These are phyloP conservation scores for Paecilomyces variotii DNA, from an alignment of 2,329 filamentous ascomycete species.

Conservation along the genomic window DNA sequence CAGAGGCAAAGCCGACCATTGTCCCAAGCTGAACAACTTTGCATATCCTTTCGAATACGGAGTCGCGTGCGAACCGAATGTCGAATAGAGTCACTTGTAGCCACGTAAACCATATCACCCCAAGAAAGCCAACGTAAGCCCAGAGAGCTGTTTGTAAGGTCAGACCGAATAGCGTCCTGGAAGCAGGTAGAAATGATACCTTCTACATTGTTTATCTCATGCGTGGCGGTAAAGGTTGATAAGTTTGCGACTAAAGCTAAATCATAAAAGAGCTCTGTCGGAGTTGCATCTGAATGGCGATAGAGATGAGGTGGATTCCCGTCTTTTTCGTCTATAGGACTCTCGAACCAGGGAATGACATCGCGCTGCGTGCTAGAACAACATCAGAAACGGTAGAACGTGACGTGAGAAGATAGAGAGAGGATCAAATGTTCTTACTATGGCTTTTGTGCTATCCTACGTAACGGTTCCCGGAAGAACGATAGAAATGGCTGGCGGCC, in stretches of 20 bases:
- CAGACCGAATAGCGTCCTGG: slow-evolving; percentile 4
- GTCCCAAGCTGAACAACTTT: slow-evolving; percentile 55
- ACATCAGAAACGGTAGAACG: neutral
- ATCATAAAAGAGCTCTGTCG: slow-evolving; percentile 53
- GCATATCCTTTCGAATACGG: slow-evolving; percentile 53
- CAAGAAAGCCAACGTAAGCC: slow-evolving; percentile 47
- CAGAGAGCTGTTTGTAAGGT: slow-evolving; percentile 24
- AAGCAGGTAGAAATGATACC: slow-evolving; percentile 11
- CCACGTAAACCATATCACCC: slow-evolving; percentile 63
- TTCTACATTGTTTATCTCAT: slow-evolving; percentile 46
- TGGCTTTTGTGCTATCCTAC: slow-evolving; percentile 9
- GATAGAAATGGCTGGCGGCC: slow-evolving; percentile 20
- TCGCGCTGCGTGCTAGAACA: neutral
- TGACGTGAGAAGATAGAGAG: neutral
- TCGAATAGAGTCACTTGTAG: slow-evolving; percentile 57
- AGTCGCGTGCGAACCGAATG: slow-evolving; percentile 58
- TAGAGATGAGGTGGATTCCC: slow-evolving; percentile 26
- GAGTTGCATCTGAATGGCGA: slow-evolving; percentile 43
- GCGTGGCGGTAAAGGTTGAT: slow-evolving; percentile 51
- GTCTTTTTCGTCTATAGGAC: slow-evolving; percentile 22
- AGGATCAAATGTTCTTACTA: slow-evolving; percentile 14
- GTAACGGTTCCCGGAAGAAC: slow-evolving; percentile 18
- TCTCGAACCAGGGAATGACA: slow-evolving; percentile 24
- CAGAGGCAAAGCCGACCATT: slow-evolving; percentile 58
- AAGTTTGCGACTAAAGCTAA: slow-evolving; percentile 58